Percentiles rank a stretch among this genome's conserved stretches.
These are phyloP conservation scores for Solanum sejunctum DNA, from an alignment of 257 asterid genomes.

Conservation along the genomic window DNA sequence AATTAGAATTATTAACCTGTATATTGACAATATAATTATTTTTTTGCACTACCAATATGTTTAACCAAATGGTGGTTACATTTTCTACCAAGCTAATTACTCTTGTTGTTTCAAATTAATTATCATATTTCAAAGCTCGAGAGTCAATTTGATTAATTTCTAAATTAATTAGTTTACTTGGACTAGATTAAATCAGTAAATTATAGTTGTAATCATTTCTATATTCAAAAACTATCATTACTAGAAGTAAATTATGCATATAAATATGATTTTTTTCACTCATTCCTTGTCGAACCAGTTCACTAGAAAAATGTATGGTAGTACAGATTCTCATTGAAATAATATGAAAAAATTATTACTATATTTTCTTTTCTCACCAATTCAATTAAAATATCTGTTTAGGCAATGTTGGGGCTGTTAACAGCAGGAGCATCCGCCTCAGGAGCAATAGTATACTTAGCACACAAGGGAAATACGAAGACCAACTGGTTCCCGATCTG, in stretches of 20 bases:
- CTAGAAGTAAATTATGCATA: no score
- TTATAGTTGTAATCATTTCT: neutral
- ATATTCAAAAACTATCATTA: no score
- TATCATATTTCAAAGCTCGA: neutral
- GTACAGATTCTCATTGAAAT: no score
- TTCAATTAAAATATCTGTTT: no score
- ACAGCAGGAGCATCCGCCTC: conserved; percentile 67
- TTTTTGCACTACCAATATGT: neutral
- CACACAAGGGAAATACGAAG: conserved; percentile 57
- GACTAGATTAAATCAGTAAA: neutral
- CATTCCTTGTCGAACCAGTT: no score
- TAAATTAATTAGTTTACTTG: neutral
- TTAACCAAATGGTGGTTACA: neutral
- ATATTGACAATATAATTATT: neutral
- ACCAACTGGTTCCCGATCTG: conserved; percentile 78
- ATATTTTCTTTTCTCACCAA: no score
- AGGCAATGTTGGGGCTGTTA: conserved; percentile 52
- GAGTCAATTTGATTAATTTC: neutral
- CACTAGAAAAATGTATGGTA: no score
- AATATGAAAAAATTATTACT: no score
- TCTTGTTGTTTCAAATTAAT: neutral
- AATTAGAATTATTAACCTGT: neutral
- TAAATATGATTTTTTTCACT: no score
- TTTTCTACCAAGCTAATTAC: neutral
- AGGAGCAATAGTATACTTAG: conserved; percentile 75